Evolutionary conservation across 352 stramenopile genomes (phyloP).

Genomic region (Phytophthora ohioensis): DNA sequence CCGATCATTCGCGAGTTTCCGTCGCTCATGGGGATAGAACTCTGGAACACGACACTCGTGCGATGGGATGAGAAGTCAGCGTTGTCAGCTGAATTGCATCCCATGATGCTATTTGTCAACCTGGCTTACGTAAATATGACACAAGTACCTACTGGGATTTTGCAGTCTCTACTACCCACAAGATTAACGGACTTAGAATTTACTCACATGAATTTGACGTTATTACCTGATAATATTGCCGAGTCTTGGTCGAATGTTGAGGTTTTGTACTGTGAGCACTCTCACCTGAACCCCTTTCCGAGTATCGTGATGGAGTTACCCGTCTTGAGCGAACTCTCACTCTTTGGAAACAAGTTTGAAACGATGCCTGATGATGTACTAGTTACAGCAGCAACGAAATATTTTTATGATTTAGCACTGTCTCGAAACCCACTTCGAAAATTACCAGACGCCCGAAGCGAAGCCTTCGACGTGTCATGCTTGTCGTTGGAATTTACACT

Average conservation of each 20-base stretch:
- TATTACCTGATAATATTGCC: neutral
- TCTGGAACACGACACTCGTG: conserved; percentile 9
- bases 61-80: neutral
- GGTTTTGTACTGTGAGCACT: conserved; percentile 43
- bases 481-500: conserved; percentile 44
- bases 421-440: conserved; percentile 38
- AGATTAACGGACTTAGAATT: conserved; percentile 4
- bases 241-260: conserved; percentile 6
- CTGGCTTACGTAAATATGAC: conserved; percentile 5
- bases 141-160: neutral
- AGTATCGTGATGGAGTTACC: conserved; percentile 25
- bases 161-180: neutral
- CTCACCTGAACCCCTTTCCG: conserved; percentile 39
- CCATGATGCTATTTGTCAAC: conserved; percentile 4
- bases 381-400: conserved; percentile 2
- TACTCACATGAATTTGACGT: conserved; percentile 1
- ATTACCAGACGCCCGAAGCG: conserved; percentile 29
- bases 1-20: neutral
- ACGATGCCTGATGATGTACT: conserved; percentile 30
- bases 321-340: conserved; percentile 39
- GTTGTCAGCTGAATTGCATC: neutral
- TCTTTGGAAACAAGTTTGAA: conserved; percentile 44
- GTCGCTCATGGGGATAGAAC: neutral
- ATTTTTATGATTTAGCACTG: conserved; percentile 41
- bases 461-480: conserved; percentile 32